A percentile compares a stretch with the other conserved stretches of the same genome.
These are phyloP conservation scores for Moniliophthora roreri DNA, from an alignment of 1,284 basidiomycete genomes.

Conservation along the genomic window DNA sequence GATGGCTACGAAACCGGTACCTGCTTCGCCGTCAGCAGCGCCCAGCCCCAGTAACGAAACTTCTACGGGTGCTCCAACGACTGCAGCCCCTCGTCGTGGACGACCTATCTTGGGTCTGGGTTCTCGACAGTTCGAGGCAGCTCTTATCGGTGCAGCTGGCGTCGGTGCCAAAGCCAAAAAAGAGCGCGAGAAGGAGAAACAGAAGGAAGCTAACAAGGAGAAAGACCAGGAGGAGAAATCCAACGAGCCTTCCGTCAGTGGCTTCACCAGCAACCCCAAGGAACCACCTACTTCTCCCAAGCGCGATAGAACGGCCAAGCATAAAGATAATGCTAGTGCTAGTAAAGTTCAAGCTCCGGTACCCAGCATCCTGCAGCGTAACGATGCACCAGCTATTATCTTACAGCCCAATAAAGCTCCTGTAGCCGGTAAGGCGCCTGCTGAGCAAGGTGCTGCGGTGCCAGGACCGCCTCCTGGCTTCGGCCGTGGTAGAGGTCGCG, in stretches of 20 bases:
- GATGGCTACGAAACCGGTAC: slow-evolving; percentile 3
- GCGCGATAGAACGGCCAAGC: slow-evolving; percentile 12
- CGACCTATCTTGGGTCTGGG: slow-evolving; percentile 59
- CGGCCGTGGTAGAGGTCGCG: slow-evolving; percentile 24
- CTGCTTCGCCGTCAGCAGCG: slow-evolving; percentile 1
- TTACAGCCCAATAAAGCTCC: slow-evolving; percentile 2
- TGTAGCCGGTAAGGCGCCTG: background rate
- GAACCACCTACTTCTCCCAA: slow-evolving; percentile 13
- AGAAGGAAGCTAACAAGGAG: slow-evolving; percentile 20
- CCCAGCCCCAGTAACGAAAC: slow-evolving; percentile 7
- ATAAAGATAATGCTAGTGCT: slow-evolving; percentile 14
- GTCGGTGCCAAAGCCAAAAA: slow-evolving; percentile 26
- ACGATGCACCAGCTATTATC: slow-evolving; percentile 22
- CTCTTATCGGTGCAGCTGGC: slow-evolving; percentile 56
- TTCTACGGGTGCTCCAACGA: slow-evolving; percentile 15
- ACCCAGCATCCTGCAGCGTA: slow-evolving; percentile 35
- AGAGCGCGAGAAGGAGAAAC: slow-evolving; percentile 27
- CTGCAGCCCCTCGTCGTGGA: slow-evolving; percentile 34
- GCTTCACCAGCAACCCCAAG: slow-evolving; percentile 10
- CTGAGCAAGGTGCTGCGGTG: slow-evolving; percentile 8
- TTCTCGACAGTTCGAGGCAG: slow-evolving; percentile 66
- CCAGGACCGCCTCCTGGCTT: slow-evolving; percentile 23
- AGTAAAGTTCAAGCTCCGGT: slow-evolving; percentile 16
- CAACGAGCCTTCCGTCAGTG: slow-evolving; percentile 16
- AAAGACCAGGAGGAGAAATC: slow-evolving; percentile 18